A percentile compares a stretch with the other conserved stretches of the same genome.
phyloP scores from a whole-genome alignment of 2,329 filamentous ascomycete species.

The Penicillium sp. region DNA sequence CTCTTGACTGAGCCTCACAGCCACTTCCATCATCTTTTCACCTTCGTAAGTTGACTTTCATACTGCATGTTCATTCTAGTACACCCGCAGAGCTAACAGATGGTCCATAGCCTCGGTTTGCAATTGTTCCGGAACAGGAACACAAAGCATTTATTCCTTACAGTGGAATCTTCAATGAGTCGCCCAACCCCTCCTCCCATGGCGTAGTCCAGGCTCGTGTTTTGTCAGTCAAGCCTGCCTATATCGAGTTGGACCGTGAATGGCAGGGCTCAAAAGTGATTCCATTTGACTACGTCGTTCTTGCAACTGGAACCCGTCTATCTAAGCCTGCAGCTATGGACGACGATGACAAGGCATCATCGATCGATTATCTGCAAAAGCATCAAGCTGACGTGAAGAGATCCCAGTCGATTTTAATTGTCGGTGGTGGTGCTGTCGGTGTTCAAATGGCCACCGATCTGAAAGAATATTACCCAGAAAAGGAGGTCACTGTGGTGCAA shows the following conservation, averaged over 20 bases:
- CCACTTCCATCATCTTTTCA: conserved; percentile 38
- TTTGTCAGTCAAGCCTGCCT: conserved; percentile 26
- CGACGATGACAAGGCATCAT: conserved; percentile 33
- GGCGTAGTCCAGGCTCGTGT: conserved; percentile 34
- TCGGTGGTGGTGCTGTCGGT: conserved; percentile 51
- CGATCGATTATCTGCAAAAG: conserved; percentile 32
- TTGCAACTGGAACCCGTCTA: conserved; percentile 37
- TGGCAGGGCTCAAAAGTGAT: conserved; percentile 34
- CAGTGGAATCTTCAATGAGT: conserved; percentile 28
- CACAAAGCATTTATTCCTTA: conserved; percentile 40
- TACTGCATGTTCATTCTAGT: too few relatives aligned
- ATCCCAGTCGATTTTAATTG: conserved; percentile 35
- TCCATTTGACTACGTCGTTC: conserved; percentile 34
- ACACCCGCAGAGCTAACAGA: background rate
- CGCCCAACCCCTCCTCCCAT: conserved; percentile 25
- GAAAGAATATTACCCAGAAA: conserved; percentile 49
- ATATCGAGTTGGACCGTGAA: conserved; percentile 34
- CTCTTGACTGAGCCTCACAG: conserved; percentile 36
- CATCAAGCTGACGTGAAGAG: conserved; percentile 32
- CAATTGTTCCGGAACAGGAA: conserved; percentile 35
- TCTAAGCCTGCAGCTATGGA: conserved; percentile 35
- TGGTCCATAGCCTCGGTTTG: conserved; percentile 30
- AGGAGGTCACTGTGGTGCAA: conserved; percentile 49
- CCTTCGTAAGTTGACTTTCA: conserved; percentile 28
- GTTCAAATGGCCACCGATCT: conserved; percentile 53